These are phyloP conservation scores for Diaporthe sp. DNA, from an alignment of 2,329 filamentous ascomycete species.

Conservation along the genomic window DNA sequence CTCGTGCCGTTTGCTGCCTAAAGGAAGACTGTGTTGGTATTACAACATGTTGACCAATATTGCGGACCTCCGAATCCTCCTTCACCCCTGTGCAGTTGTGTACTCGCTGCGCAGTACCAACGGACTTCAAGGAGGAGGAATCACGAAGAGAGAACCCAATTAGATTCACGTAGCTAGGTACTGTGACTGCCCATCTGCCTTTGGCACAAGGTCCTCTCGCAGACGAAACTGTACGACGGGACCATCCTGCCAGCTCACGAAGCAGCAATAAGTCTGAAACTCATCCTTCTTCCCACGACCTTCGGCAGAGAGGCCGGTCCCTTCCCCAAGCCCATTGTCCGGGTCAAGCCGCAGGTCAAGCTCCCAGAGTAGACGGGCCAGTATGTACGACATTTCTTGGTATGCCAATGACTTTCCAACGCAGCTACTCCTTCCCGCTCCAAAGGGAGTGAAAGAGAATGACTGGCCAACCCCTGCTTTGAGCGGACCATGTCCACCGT, in stretches of 20 bases:
- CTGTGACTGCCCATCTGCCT: too few species aligned
- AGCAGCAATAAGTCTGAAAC: slow-evolving; percentile 7
- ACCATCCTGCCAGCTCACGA: background rate
- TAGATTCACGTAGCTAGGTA: too few species aligned
- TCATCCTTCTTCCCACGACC: slow-evolving; percentile 13
- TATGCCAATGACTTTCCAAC: slow-evolving; percentile 7
- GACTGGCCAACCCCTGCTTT: background rate
- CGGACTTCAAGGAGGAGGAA: too few species aligned
- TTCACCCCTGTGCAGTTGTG: too few species aligned
- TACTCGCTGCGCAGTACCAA: too few species aligned
- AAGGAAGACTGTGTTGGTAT: too few species aligned
- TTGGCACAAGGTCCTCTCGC: too few species aligned
- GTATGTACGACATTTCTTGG: background rate
- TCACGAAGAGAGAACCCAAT: too few species aligned
- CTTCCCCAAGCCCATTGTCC: background rate
- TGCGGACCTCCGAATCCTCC: too few species aligned
- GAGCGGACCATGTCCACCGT: background rate
- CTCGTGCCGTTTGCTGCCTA: too few species aligned
- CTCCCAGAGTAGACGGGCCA: slow-evolving; percentile 1
- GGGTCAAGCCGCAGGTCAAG: background rate
- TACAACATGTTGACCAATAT: too few species aligned
- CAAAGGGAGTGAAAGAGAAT: slow-evolving; percentile 2
- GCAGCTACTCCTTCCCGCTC: background rate
- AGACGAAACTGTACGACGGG: background rate
- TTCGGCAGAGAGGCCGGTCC: background rate